Conservation (phyloP, 1,139 yeast species). For the Keqinozyma sinolaborantium region DNA sequence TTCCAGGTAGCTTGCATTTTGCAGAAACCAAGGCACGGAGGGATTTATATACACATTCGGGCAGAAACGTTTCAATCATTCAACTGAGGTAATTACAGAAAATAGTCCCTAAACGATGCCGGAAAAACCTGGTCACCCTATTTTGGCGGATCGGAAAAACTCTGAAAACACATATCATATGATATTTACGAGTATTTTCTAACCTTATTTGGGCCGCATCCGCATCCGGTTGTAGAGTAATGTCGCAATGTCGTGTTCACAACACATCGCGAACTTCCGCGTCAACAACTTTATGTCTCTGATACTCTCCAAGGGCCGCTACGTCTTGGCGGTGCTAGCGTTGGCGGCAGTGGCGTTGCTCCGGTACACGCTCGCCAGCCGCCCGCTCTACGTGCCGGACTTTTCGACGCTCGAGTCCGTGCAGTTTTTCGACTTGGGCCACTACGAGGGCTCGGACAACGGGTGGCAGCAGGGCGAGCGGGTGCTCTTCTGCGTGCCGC, state of each 20-base stretch:
- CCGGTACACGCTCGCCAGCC: too few species aligned
- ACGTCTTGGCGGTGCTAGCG: too few species aligned
- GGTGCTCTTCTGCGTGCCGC: conserved; percentile 55
- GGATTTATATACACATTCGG: background rate
- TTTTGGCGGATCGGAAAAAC: background rate
- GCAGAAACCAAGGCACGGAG: background rate
- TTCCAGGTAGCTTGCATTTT: background rate
- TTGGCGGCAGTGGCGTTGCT: too few species aligned
- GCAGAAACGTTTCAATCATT: background rate
- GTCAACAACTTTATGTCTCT: too few species aligned
- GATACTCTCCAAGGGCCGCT: too few species aligned
- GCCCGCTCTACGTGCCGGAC: conserved; percentile 25
- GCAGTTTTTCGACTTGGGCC: conserved; percentile 42
- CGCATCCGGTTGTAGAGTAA: too few species aligned
- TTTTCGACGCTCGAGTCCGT: conserved; percentile 22
- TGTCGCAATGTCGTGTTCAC: too few species aligned
- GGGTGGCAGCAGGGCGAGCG: conserved; percentile 58
- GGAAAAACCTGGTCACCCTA: background rate
- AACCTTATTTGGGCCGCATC: too few species aligned
- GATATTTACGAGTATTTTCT: background rate
- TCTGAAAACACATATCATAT: background rate
- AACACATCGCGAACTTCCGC: too few species aligned
- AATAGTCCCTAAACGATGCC: background rate
- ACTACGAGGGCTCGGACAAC: conserved; percentile 39
- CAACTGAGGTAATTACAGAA: background rate